These are phyloP conservation scores for Fragosphaeria purpurea DNA, from an alignment of 2,329 filamentous ascomycete genomes.

Conservation along the genomic window DNA sequence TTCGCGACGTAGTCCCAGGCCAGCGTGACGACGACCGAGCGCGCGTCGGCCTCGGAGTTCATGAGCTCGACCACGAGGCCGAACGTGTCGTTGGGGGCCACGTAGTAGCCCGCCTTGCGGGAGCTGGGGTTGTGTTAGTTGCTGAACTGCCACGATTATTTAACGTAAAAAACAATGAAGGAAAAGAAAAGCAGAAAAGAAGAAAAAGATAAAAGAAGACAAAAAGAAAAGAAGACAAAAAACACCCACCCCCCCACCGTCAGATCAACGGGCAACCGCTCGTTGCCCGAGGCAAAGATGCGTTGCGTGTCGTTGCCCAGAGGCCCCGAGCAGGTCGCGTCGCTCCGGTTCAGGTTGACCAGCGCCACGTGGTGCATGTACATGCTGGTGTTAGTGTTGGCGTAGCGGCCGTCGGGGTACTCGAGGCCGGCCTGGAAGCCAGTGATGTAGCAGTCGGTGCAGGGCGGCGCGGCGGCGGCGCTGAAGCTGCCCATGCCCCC, in stretches of 20 bases:
- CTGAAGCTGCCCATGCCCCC: slow-evolving; percentile 12
- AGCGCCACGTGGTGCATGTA: slow-evolving; percentile 20
- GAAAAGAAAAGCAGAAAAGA: no score
- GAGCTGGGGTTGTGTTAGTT: slow-evolving; percentile 6
- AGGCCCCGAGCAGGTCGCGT: slow-evolving; percentile 9
- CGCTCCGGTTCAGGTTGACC: slow-evolving; percentile 11
- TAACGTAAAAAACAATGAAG: no score
- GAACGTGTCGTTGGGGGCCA: slow-evolving; percentile 10
- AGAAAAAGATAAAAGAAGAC: neutral
- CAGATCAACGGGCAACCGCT: slow-evolving; percentile 13
- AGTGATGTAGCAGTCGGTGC: slow-evolving; percentile 18
- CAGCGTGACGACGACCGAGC: slow-evolving; percentile 12
- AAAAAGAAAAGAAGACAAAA: neutral
- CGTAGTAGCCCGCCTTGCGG: slow-evolving; percentile 14
- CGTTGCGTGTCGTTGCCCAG: slow-evolving; percentile 1
- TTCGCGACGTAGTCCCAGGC: slow-evolving; percentile 15
- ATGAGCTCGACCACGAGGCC: slow-evolving; percentile 13
- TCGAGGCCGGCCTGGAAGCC: slow-evolving; percentile 17
- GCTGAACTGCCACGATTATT: no score
- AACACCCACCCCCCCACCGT: slow-evolving; percentile 11
- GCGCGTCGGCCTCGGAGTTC: slow-evolving; percentile 10
- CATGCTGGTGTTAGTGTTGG: slow-evolving; percentile 21
- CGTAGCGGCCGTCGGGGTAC: slow-evolving; percentile 19
- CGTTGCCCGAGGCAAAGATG: slow-evolving; percentile 16
- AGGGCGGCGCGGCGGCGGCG: slow-evolving; percentile 11